phyloP scores from a whole-genome alignment of 2,329 filamentous ascomycete genomes.

The Botrytis paeoniae region DNA sequence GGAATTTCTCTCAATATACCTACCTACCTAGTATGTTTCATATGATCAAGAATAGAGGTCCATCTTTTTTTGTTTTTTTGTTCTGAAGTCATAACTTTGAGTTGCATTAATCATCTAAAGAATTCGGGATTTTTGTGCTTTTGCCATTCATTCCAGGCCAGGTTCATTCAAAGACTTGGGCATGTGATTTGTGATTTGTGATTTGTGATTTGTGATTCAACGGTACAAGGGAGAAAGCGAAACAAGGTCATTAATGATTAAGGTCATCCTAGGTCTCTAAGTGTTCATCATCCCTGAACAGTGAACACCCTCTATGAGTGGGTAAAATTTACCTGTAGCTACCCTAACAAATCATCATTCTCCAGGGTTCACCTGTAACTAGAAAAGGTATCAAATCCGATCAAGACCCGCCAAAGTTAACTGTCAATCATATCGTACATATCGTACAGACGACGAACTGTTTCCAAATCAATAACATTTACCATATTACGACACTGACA shows the following conservation, averaged over 20 bases:
- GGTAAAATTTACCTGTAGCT: not conserved
- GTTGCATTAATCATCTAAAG: not conserved
- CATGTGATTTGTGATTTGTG: not conserved
- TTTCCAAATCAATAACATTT: not conserved
- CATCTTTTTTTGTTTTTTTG: not conserved
- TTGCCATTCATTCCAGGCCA: not conserved
- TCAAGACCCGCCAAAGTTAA: not conserved
- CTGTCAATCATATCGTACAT: not conserved
- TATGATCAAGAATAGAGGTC: not conserved
- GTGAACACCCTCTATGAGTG: not conserved
- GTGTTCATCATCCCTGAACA: not conserved
- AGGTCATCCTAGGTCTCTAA: not conserved
- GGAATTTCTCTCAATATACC: not conserved
- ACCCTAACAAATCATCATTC: not conserved
- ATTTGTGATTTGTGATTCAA: not conserved
- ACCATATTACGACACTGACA: not conserved
- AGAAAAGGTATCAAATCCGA: not conserved
- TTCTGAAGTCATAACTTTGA: not conserved
- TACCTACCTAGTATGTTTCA: conserved; percentile 10
- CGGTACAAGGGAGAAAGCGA: not conserved
- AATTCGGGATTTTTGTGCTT: not conserved
- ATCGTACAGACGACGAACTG: not conserved
- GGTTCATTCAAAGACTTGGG: not conserved
- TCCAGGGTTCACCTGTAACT: not conserved
- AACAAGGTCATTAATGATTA: not conserved